phyloP scores from a whole-genome alignment of 192 early-diverging fungal genomes.

The Mortierella hygrophila region DNA sequence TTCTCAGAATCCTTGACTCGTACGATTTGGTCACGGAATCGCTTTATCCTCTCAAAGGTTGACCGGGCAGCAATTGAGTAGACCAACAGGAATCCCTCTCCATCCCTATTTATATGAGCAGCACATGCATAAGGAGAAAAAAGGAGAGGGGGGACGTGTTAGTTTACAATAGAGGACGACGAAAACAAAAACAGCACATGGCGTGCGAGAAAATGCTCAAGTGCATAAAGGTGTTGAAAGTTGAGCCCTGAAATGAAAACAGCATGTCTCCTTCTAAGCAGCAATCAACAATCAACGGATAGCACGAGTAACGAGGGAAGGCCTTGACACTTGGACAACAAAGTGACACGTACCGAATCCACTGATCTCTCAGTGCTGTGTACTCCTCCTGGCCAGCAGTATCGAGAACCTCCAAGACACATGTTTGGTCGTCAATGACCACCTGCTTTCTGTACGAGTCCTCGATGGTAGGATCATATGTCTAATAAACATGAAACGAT shows the following conservation, averaged over 20 bases:
- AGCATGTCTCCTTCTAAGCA: neutral
- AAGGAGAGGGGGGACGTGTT: neutral
- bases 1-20: constrained; percentile 92
- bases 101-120: constrained; percentile 61
- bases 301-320: neutral
- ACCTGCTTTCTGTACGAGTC: constrained; percentile 98
- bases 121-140: constrained; percentile 3
- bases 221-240: neutral
- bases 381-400: constrained; percentile 94
- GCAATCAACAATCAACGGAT: neutral
- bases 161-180: neutral
- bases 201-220: neutral
- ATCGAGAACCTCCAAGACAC: constrained; percentile 97
- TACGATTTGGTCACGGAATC: constrained; percentile 89
- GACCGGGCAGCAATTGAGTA: constrained; percentile 91
- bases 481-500: constrained; percentile 72
- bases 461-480: constrained; percentile 99
- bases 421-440: constrained; percentile 96
- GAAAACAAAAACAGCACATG: neutral
- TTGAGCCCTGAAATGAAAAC: constrained; percentile 7
- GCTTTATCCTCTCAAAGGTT: constrained; percentile 90
- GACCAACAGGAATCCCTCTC: constrained; percentile 92
- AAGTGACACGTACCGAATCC: constrained; percentile 71
- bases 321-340: neutral
- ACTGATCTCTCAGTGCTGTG: constrained; percentile 84